Evolutionary conservation across 768 basidiomycete species (phyloP), one percentile per base, ranked within the genome.

Genomic region (Tulasnella sp.): DNA sequence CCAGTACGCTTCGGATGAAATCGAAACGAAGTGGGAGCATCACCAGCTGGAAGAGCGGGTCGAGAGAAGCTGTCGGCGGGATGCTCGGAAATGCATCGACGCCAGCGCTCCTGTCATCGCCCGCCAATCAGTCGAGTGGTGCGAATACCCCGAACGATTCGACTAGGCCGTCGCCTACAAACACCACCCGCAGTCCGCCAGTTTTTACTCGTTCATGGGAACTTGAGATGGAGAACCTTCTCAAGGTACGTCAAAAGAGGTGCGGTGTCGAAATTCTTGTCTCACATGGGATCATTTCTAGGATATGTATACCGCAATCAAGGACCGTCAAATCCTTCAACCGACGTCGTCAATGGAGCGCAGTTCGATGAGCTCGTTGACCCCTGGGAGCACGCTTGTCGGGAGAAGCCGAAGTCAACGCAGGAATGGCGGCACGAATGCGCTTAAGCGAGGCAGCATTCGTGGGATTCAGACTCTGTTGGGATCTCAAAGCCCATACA

Each of bases 291-390:
- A 72, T 64, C 35, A 2, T 34, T 35, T 39, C 29, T 75, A 95
- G 92, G 97, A 99, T 77, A 96, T 99, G 86, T 99, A 95, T 83
- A 86, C 84, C 76, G 89, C 94, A 8, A 89, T 98, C 81, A 95
- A 95, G 82, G 87, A 84, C 44, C 91, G 95, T 76, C 92, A 95
- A 79, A 95, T 98, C 75, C 80, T 95, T 42, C 91, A 95, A 75
- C 95, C 95, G 1, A 82, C 81, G 75, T 75, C 75, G 35, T 72
- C 77, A 64, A 74, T 77, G 69, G 76, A 71, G 37, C 83, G 87
- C 59, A 77, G 84, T 9, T 88, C 87, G 16, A 83, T 82, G 47
- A 59, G 52, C 26, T 85, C 86, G 32, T 78, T 87, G 39, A 87
- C 83, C 70, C 86, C 89, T n/a, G 84, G 85, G 2, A 73, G 1